phyloP scores from a whole-genome alignment of 345 rosid species.

The Acer negundo region DNA sequence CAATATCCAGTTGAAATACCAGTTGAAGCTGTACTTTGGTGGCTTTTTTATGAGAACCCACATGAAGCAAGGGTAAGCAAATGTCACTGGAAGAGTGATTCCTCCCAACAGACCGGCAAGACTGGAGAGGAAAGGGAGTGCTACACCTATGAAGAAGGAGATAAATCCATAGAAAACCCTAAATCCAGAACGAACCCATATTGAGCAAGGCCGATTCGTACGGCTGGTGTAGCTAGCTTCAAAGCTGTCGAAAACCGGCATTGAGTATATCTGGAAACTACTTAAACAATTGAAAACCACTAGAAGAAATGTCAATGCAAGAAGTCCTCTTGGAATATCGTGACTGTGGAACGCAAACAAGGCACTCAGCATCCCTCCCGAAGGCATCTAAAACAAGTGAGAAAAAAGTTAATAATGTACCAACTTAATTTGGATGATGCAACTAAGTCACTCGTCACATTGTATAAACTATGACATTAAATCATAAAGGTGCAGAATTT shows the following conservation, averaged over 20 bases:
- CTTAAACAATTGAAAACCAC: constrained; percentile 91
- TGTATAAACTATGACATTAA: neutral
- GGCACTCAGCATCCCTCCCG: constrained; percentile 89
- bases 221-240: constrained; percentile 96
- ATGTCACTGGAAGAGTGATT: constrained; percentile 90
- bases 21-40: constrained; percentile 78
- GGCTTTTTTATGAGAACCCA: constrained; percentile 92
- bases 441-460: neutral
- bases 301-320: constrained; percentile 80
- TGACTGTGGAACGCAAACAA: constrained; percentile 83
- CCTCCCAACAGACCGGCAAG: constrained; percentile 94
- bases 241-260: constrained; percentile 95
- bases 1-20: constrained; percentile 92
- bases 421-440: neutral
- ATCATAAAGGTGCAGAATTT: neutral
- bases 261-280: constrained; percentile 95
- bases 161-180: constrained; percentile 86
- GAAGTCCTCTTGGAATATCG: constrained; percentile 86
- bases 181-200: constrained; percentile 94
- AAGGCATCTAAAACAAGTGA: constrained; percentile 65
- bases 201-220: constrained; percentile 91
- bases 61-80: constrained; percentile 99
- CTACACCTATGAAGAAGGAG: constrained; percentile 85
- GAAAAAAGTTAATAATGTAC: neutral
- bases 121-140: constrained; percentile 89